phyloP scores from a whole-genome alignment of 1,139 yeast genomes.

The Petasospora fabianii region DNA sequence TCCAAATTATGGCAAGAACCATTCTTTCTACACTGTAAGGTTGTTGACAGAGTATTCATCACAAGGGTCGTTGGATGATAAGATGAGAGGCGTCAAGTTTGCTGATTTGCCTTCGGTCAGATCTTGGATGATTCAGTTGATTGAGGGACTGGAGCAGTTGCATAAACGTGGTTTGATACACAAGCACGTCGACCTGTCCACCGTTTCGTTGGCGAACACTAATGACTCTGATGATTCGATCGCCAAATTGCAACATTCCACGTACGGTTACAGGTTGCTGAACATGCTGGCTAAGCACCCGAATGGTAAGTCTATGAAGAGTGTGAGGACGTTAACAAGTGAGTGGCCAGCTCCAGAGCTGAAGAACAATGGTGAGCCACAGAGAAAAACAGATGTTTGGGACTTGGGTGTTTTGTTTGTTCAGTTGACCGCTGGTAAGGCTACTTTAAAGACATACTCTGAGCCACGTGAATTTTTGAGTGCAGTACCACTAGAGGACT shows the following conservation, averaged over 20 bases:
- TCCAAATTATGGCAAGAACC: slow-evolving; percentile 29
- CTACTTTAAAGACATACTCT: slow-evolving; percentile 46
- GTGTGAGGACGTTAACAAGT: slow-evolving; percentile 25
- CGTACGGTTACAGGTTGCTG: slow-evolving; percentile 66
- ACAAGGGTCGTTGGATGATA: slow-evolving; percentile 57
- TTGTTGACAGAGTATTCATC: slow-evolving; percentile 65
- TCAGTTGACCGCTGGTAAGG: slow-evolving; percentile 66
- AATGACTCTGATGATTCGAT: slow-evolving; percentile 49
- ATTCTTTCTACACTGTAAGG: slow-evolving; percentile 56
- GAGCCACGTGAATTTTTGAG: slow-evolving; percentile 62
- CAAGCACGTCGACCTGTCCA: slow-evolving; percentile 58
- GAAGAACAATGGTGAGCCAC: slow-evolving; percentile 42
- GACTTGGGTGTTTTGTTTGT: slow-evolving; percentile 78
- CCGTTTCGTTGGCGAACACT: slow-evolving; percentile 51
- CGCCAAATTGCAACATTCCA: slow-evolving; percentile 63
- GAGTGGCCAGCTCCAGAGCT: slow-evolving; percentile 83
- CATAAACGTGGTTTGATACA: slow-evolving; percentile 83
- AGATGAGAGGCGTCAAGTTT: slow-evolving; percentile 65
- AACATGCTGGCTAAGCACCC: slow-evolving; percentile 55
- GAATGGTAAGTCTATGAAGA: slow-evolving; percentile 30
- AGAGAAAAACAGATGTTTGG: slow-evolving; percentile 89
- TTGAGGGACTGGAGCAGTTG: slow-evolving; percentile 79
- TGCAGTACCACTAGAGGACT: slow-evolving; percentile 45
- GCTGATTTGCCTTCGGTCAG: slow-evolving; percentile 75
- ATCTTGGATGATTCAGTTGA: slow-evolving; percentile 80